These are phyloP conservation scores for Monilinia polystroma DNA, from an alignment of 2,329 filamentous ascomycete genomes.

Conservation along the genomic window DNA sequence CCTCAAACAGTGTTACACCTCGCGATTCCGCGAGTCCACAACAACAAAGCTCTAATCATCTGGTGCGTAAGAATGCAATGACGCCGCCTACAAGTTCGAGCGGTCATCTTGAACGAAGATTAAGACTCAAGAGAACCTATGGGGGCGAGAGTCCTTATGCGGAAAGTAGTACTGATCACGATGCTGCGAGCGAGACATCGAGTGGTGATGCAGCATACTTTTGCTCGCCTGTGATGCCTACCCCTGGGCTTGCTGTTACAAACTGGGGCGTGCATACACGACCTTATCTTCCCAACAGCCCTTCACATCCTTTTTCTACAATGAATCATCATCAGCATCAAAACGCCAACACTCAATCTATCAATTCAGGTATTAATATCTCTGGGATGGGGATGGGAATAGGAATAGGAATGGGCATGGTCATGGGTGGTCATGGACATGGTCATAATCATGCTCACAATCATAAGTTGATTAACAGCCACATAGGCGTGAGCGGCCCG, in stretches of 20 bases:
- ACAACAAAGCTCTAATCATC: conserved; percentile 16
- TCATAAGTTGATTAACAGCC: conserved; percentile 6
- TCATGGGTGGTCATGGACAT: background rate
- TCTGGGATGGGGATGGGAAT: conserved; percentile 1
- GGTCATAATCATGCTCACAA: conserved; percentile 6
- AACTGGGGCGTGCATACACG: background rate
- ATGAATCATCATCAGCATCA: conserved; percentile 31
- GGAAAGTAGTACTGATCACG: conserved; percentile 45
- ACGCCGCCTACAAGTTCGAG: conserved; percentile 27
- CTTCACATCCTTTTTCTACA: conserved; percentile 7
- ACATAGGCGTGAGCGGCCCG: background rate
- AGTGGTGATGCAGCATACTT: conserved; percentile 33
- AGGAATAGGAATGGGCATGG: background rate
- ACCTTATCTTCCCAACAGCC: conserved; percentile 3
- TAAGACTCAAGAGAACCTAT: conserved; percentile 40
- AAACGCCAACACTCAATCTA: conserved; percentile 34
- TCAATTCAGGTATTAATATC: conserved; percentile 33
- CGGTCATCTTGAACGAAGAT: conserved; percentile 30
- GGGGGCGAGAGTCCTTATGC: conserved; percentile 44
- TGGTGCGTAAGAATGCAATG: conserved; percentile 14
- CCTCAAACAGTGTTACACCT: conserved; percentile 26
- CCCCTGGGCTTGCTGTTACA: background rate
- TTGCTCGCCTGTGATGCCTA: conserved; percentile 34
- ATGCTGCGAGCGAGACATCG: conserved; percentile 36
- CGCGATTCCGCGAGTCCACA: conserved; percentile 16